Evolutionary conservation across 345 rosid genomes (phyloP).

Genomic region (Dovyalis caffra): DNA sequence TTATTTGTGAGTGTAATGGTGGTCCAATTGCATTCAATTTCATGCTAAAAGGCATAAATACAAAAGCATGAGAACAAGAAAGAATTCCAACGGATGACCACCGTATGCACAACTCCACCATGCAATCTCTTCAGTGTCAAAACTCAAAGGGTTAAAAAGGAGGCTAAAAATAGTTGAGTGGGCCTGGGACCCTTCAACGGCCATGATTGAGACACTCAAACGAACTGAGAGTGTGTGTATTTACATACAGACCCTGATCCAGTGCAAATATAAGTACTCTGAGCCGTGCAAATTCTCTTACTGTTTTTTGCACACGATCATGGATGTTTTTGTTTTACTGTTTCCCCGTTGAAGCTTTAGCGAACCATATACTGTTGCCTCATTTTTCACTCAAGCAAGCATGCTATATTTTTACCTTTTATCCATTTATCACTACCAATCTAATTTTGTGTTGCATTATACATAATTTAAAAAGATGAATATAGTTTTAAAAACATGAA

Average conservation of each 20-base stretch:
- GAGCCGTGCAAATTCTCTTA: neutral
- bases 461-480: too few species aligned
- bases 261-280: neutral
- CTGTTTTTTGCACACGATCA: neutral
- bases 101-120: neutral
- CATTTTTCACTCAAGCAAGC: too few species aligned
- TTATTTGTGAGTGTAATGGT: neutral
- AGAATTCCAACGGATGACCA: neutral
- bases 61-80: neutral
- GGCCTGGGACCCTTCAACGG: conserved; percentile 33
- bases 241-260: neutral
- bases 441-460: too few species aligned
- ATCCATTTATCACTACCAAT: too few species aligned
- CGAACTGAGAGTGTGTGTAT: conserved; percentile 14
- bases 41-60: neutral
- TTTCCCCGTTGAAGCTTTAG: neutral
- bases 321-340: neutral
- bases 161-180: conserved; percentile 3
- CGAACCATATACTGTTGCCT: too few species aligned
- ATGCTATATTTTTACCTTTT: too few species aligned
- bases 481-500: too few species aligned
- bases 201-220: conserved; percentile 35
- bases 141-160: neutral
- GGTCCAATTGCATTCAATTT: neutral
- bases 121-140: neutral